Base-by-base conservation (phyloP, 129 eudicot species). In the Flaveria sonorensis region DNA sequence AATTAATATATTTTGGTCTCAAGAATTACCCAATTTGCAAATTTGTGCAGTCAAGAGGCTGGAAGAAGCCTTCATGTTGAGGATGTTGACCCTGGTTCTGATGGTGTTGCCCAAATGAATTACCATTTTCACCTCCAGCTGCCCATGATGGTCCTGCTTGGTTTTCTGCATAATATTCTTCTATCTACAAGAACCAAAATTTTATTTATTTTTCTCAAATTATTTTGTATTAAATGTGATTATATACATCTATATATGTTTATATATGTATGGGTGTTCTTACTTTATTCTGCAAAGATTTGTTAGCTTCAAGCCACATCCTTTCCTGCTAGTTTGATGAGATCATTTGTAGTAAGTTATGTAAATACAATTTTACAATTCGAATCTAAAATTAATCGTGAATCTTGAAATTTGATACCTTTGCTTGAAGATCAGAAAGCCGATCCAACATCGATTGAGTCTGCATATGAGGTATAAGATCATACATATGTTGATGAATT, bases 381-480 rank as follows among this genome's bases (percentile, higher is more conserved):
- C 3, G 45, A 69, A 40, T 43, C 50, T 69, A 56, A 28, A 13
- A 6, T 28, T 10, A 61, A 40, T 43, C 50, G 61, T 66, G 43
- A 13, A 10, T 28, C 20, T 28, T 23, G 50, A 48, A 53, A 11
- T 20, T 1, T 48, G 23, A 53, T 85, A 93, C 98, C 98, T 90
- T 88, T 40, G 74, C 76, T 84, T 90, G 97, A 79, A 93, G 98
- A 72, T 93, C 98, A 57, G 92, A 84, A 60, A 93, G 97, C 72
- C 87, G 92, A 87, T 93, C 98, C 28, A 93, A 82, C 97, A 93
- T 90, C 8, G 79, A 84, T 73, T 93, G 98, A 19, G 98, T 93
- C 98, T 93, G 90, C 73, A 71, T 52, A 53, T 51, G 40, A 48
- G 81, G 63, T 74, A 61, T 61, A 81, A 19, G 56, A 43, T 75